Evolutionary conservation across 495 filamentous ascomycete genomes (phyloP).

Genomic region (Podospora australis): DNA sequence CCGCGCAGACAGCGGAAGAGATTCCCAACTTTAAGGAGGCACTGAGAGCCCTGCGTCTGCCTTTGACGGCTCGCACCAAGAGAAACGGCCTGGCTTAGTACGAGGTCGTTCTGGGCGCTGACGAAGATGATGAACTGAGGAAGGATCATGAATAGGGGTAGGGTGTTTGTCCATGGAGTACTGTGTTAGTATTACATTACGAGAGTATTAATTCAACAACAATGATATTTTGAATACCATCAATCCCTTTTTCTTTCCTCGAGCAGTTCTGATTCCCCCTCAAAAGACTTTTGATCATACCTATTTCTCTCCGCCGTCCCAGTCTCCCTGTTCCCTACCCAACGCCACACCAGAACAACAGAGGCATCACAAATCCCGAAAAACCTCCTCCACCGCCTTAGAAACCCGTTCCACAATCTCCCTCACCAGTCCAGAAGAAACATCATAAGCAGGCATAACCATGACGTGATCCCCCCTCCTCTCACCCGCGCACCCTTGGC

Average conservation of each 20-base stretch:
- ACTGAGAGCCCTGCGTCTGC: too few relatives aligned
- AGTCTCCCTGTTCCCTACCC: too few relatives aligned
- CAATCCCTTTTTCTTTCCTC: neutral
- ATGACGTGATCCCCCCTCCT: conserved; percentile 64
- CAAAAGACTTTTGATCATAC: too few relatives aligned
- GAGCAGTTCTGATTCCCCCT: too few relatives aligned
- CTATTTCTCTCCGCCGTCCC: too few relatives aligned
- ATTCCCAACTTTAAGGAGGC: conserved; percentile 45
- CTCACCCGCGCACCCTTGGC: conserved; percentile 58
- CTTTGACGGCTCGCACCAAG: neutral
- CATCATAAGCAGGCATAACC: conserved; percentile 39
- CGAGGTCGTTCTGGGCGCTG: neutral
- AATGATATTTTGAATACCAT: too few relatives aligned
- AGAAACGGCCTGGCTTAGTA: neutral
- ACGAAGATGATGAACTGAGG: neutral
- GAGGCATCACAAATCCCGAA: neutral
- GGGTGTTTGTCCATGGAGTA: too few relatives aligned
- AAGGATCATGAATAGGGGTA: neutral
- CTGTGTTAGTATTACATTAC: too few relatives aligned
- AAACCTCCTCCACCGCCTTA: conserved; percentile 13
- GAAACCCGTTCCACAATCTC: conserved; percentile 17
- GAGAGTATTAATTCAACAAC: too few relatives aligned
- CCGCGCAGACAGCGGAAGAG: conserved; percentile 39
- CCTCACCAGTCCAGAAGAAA: conserved; percentile 4
- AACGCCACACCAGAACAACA: too few relatives aligned